These are phyloP conservation scores for Trichoderma sp. DNA, from an alignment of 2,329 filamentous ascomycete species.

Conservation along the genomic window DNA sequence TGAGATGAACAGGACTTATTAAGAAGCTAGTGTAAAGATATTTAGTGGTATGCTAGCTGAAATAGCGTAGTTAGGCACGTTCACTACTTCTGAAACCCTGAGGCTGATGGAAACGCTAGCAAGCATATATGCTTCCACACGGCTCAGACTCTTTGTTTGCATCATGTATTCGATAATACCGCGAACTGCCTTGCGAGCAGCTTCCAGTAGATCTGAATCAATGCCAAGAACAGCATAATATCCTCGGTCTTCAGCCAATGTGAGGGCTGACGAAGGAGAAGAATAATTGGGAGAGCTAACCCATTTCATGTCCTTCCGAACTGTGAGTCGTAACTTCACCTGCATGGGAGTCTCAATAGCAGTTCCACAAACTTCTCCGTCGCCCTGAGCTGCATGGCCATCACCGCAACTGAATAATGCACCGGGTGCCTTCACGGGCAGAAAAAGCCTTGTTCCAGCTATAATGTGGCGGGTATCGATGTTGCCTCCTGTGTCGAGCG, in stretches of 20 bases:
- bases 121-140: conserved; percentile 5
- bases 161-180: conserved; percentile 1
- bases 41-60: background rate
- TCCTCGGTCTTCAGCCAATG: background rate
- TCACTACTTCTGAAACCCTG: conserved; percentile 1
- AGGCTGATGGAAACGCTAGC: conserved; percentile 1
- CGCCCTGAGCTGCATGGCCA: conserved; percentile 5
- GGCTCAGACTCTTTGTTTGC: background rate
- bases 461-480: conserved; percentile 8
- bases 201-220: background rate
- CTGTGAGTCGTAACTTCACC: background rate
- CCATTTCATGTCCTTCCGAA: background rate
- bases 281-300: conserved; percentile 5
- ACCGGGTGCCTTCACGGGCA: background rate
- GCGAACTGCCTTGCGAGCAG: background rate
- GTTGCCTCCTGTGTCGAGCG: conserved; percentile 1
- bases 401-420: conserved; percentile 6
- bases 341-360: conserved; percentile 14
- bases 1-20: background rate
- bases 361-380: conserved; percentile 8
- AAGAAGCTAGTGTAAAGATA: background rate
- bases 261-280: background rate
- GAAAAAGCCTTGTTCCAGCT: background rate
- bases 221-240: conserved; percentile 7
- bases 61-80: background rate